These are phyloP conservation scores for Taxillus chinensis DNA, from an alignment of 164 flowering plant species.

Conservation along the genomic window DNA sequence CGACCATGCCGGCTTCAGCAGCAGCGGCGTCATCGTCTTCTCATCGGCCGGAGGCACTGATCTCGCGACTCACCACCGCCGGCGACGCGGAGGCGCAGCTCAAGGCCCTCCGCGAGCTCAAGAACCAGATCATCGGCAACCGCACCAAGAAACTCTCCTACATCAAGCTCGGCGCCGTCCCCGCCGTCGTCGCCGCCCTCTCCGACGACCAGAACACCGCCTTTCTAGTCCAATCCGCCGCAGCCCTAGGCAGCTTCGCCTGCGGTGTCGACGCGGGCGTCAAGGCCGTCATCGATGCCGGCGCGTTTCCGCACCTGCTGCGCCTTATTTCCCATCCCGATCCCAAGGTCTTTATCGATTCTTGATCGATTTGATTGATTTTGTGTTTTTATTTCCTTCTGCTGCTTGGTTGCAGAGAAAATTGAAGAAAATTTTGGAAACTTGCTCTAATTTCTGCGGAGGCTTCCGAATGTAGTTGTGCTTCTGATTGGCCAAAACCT, in stretches of 20 bases:
- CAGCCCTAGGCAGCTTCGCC: conserved; percentile 86
- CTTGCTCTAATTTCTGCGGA: too few species aligned
- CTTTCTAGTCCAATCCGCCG: conserved; percentile 69
- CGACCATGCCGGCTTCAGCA: conserved; percentile 40
- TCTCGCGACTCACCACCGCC: conserved; percentile 40
- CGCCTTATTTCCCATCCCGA: conserved; percentile 47
- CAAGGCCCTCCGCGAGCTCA: conserved; percentile 70
- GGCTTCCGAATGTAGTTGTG: too few species aligned
- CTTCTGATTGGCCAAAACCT: too few species aligned
- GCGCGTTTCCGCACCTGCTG: conserved; percentile 52
- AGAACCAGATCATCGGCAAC: conserved; percentile 95
- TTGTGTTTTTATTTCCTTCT: not conserved
- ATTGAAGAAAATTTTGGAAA: not conserved
- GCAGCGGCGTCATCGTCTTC: conserved; percentile 23
- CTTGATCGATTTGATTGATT: not conserved
- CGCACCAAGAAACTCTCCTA: conserved; percentile 81
- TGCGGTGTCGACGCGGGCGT: conserved; percentile 88
- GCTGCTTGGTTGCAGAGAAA: not conserved
- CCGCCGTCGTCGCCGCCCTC: conserved; percentile 47
- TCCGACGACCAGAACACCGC: conserved; percentile 17
- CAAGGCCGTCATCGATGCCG: conserved; percentile 67
- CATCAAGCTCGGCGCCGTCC: conserved; percentile 79
- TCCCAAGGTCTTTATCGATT: conserved; percentile 36
- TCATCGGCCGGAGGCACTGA: conserved; percentile 40
- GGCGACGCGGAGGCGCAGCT: conserved; percentile 32